Base-by-base conservation (phyloP, 1,284 basidiomycete species). In the Irpex sp. region DNA sequence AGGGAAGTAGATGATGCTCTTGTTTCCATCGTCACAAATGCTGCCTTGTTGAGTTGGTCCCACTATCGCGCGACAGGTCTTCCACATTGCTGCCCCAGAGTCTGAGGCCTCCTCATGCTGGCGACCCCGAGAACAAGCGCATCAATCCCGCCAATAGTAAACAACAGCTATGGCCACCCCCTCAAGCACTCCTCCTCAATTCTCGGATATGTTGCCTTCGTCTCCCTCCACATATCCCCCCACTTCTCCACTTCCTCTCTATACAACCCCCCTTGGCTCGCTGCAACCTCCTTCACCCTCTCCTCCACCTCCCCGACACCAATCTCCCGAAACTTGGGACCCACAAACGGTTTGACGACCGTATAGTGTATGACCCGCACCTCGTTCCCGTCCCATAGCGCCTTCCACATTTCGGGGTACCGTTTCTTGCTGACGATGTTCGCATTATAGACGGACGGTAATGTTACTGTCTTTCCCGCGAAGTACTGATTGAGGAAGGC, bases 371-470 rank as follows among this genome's bases (percentile, higher is more conserved):
- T 73, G 58, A 81, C 69, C 43, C 76, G 70, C 61, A 77, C 39
- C 39, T 46, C 39, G 11, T 46, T 71, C 64, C 77, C 74, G 5
- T 69, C 66, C 37, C 72, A 65, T 13, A 76, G 66, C 4, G 71
- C 72, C 55, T 68, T 62, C 80, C 80, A 82, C n/a, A 81, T 61
- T 58, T 36, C 57, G 33, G 73, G 72, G 61, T 69, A 74, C 39
- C 73, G 69, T 51, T 63, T 60, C 70, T 81, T 81, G 68, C 80
- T 78, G 7, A 76, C 79, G 9, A 81, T 70, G 67, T 81, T 81
- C 59, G 72, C 78, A 68, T 81, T 81, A 69, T 81, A 81, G 36
- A 75, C 74, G 66, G 78, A 79, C 1, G 80, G 80, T 3, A 82
- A 70, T 13, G 77, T 71, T 19, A 78, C 63, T 17, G 68, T 75